Base-by-base conservation (phyloP, 345 rosid genomes). In the Theobroma cacao region DNA sequence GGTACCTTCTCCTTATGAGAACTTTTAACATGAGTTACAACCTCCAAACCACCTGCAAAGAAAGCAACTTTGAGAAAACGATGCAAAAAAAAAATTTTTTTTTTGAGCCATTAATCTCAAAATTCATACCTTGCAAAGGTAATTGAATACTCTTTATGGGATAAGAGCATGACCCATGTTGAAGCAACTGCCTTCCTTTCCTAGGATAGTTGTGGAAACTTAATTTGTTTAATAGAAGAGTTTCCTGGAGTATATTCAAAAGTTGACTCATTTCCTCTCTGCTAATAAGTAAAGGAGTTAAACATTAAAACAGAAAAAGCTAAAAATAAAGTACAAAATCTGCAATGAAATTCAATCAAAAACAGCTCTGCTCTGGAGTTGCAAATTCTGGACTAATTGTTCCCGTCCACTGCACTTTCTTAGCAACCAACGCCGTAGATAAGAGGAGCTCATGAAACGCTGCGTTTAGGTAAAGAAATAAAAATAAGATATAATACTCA, bases 31-130 rank as follows among this genome's bases (percentile, higher is more conserved):
- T 24, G 56, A 72, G 38, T 70, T 5, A 67, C 70, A 22, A 72
- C 70, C 45, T 75, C 79, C 58, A 58, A 74, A 67, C 77, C 58
- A 82, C 87, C 91, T 88, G 88, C 73, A 68, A 82, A 81, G 52
- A 67, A 75, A 55, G n/a, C 4, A 71, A 30, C 72, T 41, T 20
- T 26, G 66, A 73, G 48, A 56, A 75, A 59, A 71, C 33, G 60
- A n/a, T 7, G 68, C n/a, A 34, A 38, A 24, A 30, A 45, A 2
- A 50, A 36, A 22, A 0, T n/a, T n/a, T n/a, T n/a, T n/a, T n/a
- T n/a, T 14, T 61, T 28, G 5, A 61, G 7, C 41, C 47, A 10
- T 18, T n/a, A 31, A 41, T 22, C 66, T 20, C 55, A 34, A 28
- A 68, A 79, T 38, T 6, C 61, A 30, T 36, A 86, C 90, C 88